Evolutionary conservation across 257 asterid species (phyloP).

Genomic region (Mentha longifolia): DNA sequence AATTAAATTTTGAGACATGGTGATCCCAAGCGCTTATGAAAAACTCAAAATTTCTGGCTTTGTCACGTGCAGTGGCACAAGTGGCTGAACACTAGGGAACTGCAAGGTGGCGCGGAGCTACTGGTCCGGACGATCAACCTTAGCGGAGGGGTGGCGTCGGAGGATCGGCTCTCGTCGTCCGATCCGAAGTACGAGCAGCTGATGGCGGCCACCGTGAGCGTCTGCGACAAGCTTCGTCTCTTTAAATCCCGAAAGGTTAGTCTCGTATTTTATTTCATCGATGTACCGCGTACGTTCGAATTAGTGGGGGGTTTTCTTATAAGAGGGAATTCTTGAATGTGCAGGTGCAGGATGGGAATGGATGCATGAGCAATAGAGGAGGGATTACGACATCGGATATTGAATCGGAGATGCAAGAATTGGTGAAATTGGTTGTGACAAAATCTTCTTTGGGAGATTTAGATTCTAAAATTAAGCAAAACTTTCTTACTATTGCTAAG

Average conservation of each 20-base stretch:
- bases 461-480: conserved; percentile 49
- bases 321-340: too few relatives aligned
- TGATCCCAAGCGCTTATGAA: too few relatives aligned
- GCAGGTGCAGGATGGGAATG: conserved; percentile 27
- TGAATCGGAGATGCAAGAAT: conserved; percentile 60
- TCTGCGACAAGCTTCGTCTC: conserved; percentile 48
- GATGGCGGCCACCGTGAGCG: conserved; percentile 37
- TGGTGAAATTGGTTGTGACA: conserved; percentile 58
- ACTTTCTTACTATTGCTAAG: conserved; percentile 61
- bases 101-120: conserved; percentile 50
- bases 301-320: too few relatives aligned
- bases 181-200: conserved; percentile 58
- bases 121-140: conserved; percentile 52
- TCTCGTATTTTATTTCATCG: not conserved
- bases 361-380: conserved; percentile 11
- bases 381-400: conserved; percentile 42
- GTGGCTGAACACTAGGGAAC: conserved; percentile 58
- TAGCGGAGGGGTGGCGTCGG: conserved; percentile 35
- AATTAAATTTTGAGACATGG: too few relatives aligned
- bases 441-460: conserved; percentile 38
- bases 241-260: conserved; percentile 51
- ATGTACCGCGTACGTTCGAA: not conserved
- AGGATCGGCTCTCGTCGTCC: conserved; percentile 35
- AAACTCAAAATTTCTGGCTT: not conserved
- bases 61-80: conserved; percentile 59